Conservation (phyloP, 352 stramenopile genomes). For the Pythium phragmitis region DNA sequence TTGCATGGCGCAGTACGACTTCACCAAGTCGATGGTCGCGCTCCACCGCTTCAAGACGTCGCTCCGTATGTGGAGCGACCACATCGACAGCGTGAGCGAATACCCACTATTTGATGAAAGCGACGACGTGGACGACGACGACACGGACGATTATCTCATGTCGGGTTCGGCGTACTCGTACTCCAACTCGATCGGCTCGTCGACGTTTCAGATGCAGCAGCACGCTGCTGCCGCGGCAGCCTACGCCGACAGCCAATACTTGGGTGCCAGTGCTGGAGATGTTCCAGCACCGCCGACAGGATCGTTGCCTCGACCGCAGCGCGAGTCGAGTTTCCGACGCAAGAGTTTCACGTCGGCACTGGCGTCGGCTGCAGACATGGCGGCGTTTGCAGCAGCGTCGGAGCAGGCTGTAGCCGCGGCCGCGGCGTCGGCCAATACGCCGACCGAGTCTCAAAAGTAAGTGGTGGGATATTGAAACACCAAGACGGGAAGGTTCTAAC, state of each 20-base stretch:
- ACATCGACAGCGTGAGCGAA: conserved; percentile 77
- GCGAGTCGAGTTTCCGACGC: conserved; percentile 27
- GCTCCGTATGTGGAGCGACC: conserved; percentile 69
- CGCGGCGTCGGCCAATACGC: conserved; percentile 3
- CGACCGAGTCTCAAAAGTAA: conserved; percentile 27
- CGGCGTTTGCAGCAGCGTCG: conserved; percentile 11
- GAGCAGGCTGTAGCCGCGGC: conserved; percentile 19
- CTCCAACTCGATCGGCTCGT: conserved; percentile 31
- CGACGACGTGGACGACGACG: conserved; percentile 35
- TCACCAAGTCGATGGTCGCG: conserved; percentile 71
- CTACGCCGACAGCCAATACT: conserved; percentile 5
- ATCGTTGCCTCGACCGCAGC: conserved; percentile 15
- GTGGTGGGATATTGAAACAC: neutral
- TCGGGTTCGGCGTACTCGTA: conserved; percentile 74
- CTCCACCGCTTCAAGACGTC: conserved; percentile 69
- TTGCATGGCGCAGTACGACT: conserved; percentile 70
- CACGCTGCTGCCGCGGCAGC: conserved; percentile 1
- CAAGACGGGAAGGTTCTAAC: neutral
- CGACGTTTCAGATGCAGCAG: conserved; percentile 23
- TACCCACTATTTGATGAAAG: conserved; percentile 73
- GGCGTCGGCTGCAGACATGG: conserved; percentile 10
- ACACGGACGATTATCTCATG: conserved; percentile 39
- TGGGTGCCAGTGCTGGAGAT: conserved; percentile 1
- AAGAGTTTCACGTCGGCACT: conserved; percentile 21
- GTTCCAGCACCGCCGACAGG: conserved; percentile 1